Evolutionary conservation across 768 basidiomycete species (phyloP), one percentile per base, ranked within the genome.

Genomic region (Leucosporidium scottii): DNA sequence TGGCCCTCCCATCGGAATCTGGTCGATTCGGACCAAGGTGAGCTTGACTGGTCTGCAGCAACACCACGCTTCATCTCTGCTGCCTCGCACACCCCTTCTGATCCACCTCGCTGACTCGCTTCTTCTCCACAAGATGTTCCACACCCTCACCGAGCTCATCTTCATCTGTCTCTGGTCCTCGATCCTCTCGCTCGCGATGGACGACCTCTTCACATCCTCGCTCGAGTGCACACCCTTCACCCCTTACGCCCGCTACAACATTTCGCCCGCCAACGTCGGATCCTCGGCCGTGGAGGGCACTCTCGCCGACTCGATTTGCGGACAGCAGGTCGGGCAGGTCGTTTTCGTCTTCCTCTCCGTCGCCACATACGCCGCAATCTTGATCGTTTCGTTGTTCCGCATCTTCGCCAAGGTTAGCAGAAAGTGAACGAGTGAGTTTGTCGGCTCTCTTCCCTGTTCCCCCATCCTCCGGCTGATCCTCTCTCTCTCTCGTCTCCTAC

Each of bases 91-190:
- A 5, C 30, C 34, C 44, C 53, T 25, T 27, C 27, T 27, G 13
- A 20, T 13, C 53, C 54, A 8, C 54, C 12, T 23, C 39, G 28
- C 48, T 30, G 2, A 5, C 48, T 5, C 23, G 3, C 25, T 28
- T 6, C 28, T 28, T 44, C 39, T 7, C 1, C 48, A 23, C 61
- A 4, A 69, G 71, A 73, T 73, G 72, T 64, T 70, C 58, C 66
- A 93, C 75, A 93, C 91, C 10, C 84, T 93, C 39, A 83, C 86
- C 56, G 93, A 94, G 81, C 88, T 92, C 55, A 81, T 91, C 63
- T 92, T 91, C 77, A 91, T 76, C 73, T 93, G 91, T 78, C 85
- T 88, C n/a, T 94, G 91, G 91, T 91, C 90, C 65, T 89, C 90
- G 39, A 86, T 88, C 21, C 83, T 93, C 62, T 90, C 90, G 23